phyloP scores from a whole-genome alignment of 345 rosid genomes.

The Trapa incisa region DNA sequence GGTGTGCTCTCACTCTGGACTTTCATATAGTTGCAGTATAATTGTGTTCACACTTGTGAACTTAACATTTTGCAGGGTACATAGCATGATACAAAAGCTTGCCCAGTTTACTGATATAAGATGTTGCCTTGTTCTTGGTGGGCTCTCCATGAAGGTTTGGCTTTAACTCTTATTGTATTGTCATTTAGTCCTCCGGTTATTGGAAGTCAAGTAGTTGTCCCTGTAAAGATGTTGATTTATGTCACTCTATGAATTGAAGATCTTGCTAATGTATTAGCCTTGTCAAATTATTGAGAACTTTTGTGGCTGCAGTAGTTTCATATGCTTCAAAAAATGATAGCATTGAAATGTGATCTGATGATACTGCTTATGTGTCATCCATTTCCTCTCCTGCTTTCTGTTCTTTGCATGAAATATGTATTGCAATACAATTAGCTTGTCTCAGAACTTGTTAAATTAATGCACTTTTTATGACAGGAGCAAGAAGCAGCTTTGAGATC shows the following conservation, averaged over 20 bases:
- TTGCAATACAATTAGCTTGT: background rate
- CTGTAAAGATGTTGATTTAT: background rate
- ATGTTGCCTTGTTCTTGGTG: conserved; percentile 89
- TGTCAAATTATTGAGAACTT: background rate
- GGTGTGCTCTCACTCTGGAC: background rate
- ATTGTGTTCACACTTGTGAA: background rate
- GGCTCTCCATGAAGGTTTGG: conserved; percentile 77
- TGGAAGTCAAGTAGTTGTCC: background rate
- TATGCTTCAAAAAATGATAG: background rate
- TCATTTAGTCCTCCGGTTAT: background rate
- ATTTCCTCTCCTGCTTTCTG: background rate
- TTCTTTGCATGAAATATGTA: background rate
- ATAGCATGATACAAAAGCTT: conserved; percentile 80
- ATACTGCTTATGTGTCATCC: background rate
- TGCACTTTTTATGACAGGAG: conserved; percentile 29
- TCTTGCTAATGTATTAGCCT: background rate
- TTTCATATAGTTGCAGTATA: background rate
- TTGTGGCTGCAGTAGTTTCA: background rate
- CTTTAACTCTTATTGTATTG: conserved; percentile 3
- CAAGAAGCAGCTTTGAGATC: conserved; percentile 87
- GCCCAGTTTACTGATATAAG: conserved; percentile 82
- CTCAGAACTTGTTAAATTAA: background rate
- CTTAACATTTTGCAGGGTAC: conserved; percentile 46
- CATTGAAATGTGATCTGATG: background rate
- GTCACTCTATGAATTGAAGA: too few species aligned